phyloP scores from a whole-genome alignment of 2,329 filamentous ascomycete genomes.

The Fusarium burgessii region DNA sequence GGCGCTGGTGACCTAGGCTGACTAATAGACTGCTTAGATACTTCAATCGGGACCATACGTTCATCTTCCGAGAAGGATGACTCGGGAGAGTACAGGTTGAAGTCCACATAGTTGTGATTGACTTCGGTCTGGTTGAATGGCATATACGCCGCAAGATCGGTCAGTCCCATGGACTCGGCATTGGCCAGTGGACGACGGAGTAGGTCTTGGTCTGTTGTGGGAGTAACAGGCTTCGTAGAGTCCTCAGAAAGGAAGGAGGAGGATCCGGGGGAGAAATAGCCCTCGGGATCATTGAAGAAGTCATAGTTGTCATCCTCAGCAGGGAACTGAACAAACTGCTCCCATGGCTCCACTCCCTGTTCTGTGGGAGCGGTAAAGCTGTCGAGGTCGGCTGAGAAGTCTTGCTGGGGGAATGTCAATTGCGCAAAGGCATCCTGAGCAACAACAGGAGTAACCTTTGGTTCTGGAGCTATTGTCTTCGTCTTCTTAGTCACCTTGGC shows the following conservation, averaged over 20 bases:
- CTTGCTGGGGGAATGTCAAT: constrained; percentile 31
- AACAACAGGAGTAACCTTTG: constrained; percentile 20
- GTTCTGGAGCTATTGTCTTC: constrained; percentile 44
- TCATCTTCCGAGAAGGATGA: constrained; percentile 64
- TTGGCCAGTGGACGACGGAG: not conserved
- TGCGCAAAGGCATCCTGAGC: constrained; percentile 24
- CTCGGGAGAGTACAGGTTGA: constrained; percentile 66
- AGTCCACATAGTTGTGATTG: constrained; percentile 62
- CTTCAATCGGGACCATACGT: constrained; percentile 50
- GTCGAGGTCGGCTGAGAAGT: constrained; percentile 42
- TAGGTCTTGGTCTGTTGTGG: constrained; percentile 43
- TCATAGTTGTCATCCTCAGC: constrained; percentile 56
- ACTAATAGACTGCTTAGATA: constrained; percentile 36
- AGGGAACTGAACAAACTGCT: constrained; percentile 61
- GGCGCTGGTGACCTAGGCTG: constrained; percentile 34
- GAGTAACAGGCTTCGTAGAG: constrained; percentile 46
- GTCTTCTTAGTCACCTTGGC: constrained; percentile 58
- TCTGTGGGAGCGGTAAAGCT: constrained; percentile 27
- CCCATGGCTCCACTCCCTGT: constrained; percentile 52
- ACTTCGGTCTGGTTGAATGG: constrained; percentile 42
- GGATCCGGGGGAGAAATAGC: constrained; percentile 56
- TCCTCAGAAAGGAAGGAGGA: constrained; percentile 45
- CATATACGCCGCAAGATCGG: constrained; percentile 28
- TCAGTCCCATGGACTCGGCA: constrained; percentile 11
- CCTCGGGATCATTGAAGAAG: constrained; percentile 59